Percentiles rank a stretch among this genome's conserved stretches.
These are phyloP conservation scores for Cenchrus fungigraminus DNA, from an alignment of 176 grass and related monocot genomes.

Conservation along the genomic window DNA sequence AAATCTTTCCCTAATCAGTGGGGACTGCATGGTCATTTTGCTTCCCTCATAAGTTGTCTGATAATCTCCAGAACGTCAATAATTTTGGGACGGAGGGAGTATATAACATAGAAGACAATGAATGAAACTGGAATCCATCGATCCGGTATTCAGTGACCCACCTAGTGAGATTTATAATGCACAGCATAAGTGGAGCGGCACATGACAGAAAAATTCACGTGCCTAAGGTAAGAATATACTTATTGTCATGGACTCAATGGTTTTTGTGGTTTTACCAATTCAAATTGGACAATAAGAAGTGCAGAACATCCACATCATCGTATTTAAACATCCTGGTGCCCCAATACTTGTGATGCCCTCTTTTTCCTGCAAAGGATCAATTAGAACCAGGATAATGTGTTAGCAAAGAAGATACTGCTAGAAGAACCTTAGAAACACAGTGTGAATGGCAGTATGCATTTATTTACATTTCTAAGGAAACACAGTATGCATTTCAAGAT, in stretches of 20 bases:
- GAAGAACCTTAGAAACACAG: conserved; percentile 1
- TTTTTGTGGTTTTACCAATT: conserved; percentile 72
- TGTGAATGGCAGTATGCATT: conserved; percentile 10
- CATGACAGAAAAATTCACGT: conserved; percentile 24
- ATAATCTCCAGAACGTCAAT: too few species aligned
- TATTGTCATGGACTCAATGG: neutral
- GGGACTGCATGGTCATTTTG: too few species aligned
- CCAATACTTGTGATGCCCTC: conserved; percentile 97
- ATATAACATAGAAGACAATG: conserved; percentile 77
- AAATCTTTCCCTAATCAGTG: too few species aligned
- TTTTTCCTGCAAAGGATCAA: conserved; percentile 69
- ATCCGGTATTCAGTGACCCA: conserved; percentile 89
- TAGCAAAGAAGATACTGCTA: conserved; percentile 35
- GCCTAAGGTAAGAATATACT: conserved; percentile 9
- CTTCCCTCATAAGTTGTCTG: too few species aligned
- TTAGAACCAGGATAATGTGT: conserved; percentile 5
- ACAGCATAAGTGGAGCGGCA: conserved; percentile 32
- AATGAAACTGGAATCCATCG: conserved; percentile 96
- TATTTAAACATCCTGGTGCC: conserved; percentile 98
- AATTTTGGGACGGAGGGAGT: too few species aligned
- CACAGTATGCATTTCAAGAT: neutral
- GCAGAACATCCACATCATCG: conserved; percentile 91
- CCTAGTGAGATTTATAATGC: conserved; percentile 51
- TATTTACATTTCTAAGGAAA: neutral
- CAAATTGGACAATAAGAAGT: conserved; percentile 96